A percentile compares a stretch with the other conserved stretches of the same genome.
phyloP scores from a whole-genome alignment of 2,329 filamentous ascomycete species.

The Xylariaceae sp. region DNA sequence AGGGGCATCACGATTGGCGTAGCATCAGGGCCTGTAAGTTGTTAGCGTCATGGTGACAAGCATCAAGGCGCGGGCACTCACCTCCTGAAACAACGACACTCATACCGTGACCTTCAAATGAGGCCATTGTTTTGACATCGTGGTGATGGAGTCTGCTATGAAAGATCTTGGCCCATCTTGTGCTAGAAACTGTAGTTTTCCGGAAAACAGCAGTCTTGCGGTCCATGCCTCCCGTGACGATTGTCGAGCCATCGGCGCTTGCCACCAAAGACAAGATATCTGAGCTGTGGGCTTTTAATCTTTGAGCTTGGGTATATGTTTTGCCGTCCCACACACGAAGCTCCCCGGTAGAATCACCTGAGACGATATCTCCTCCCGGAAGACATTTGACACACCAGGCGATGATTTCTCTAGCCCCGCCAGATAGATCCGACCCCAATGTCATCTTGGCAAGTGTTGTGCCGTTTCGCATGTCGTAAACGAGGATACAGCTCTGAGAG shows the following conservation, averaged over 20 bases:
- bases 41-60: slow-evolving; percentile 27
- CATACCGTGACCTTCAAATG: slow-evolving; percentile 77
- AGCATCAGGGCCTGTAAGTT: slow-evolving; percentile 69
- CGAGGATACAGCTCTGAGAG: slow-evolving; percentile 88
- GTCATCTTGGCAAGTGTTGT: slow-evolving; percentile 77
- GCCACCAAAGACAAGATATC: slow-evolving; percentile 86
- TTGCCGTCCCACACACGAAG: slow-evolving; percentile 91
- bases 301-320: slow-evolving; percentile 82
- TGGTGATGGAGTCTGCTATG: slow-evolving; percentile 86
- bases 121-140: slow-evolving; percentile 91
- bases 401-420: slow-evolving; percentile 78
- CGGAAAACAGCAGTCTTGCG: slow-evolving; percentile 81
- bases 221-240: slow-evolving; percentile 91
- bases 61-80: slow-evolving; percentile 37
- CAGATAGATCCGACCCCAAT: slow-evolving; percentile 71
- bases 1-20: slow-evolving; percentile 79
- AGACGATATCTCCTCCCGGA: slow-evolving; percentile 83
- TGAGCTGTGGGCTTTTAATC: slow-evolving; percentile 80
- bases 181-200: slow-evolving; percentile 54
- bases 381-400: slow-evolving; percentile 93
- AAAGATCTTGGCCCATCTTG: slow-evolving; percentile 79
- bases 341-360: slow-evolving; percentile 91
- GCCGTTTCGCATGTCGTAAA: slow-evolving; percentile 81
- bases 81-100: slow-evolving; percentile 91
- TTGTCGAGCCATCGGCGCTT: slow-evolving; percentile 73